Base-by-base conservation (phyloP, 768 basidiomycete species). In the Lepiota brunneoincarnata region DNA sequence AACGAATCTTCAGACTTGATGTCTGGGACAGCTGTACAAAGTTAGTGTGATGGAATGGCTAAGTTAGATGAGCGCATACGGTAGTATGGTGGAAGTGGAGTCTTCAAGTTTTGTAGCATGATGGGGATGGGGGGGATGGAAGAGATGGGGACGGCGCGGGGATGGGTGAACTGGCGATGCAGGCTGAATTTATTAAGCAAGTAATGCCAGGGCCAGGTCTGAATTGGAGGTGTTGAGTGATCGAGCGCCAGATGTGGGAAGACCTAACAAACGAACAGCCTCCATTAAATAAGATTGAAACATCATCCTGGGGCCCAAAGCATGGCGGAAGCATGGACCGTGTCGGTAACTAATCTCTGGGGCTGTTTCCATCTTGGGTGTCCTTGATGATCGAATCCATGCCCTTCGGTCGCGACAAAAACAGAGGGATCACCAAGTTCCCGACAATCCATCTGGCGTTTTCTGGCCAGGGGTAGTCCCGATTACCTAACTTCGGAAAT, bases 211-310 rank as follows among this genome's bases (percentile, higher is more conserved):
- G 68, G 70, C 63, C 67, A 63, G 52, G 55, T 59, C 58, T 59
- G 58, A 63, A 62, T 63, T 65, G 63, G 26, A 58, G 44, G 54
- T 47, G 18, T 24, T 50, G 60, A 49, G 55, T 59, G 67, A 70
- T 70, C 69, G 69, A 66, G 68, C 64, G 66, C 65, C 63, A 59
- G 61, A 64, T 65, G 60, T 63, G 64, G 63, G 61, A 66, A 64
- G 65, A 54, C 63, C 34, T 31, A 47, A 44, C 49, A 59, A 60
- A 61, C 59, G 64, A 66, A 69, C 70, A 71, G 71, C 71, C 70
- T 68, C 69, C 69, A 68, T 61, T 63, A 64, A 59, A 64, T 61
- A 65, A 61, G 58, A 46, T 56, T 55, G 56, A 45, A 59, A 61
- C 59, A 61, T 62, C 62, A 65, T 31, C 31, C 31, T 9, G 31